Conservation (phyloP, 805 yeast species). For the Alloascoidea hylecoeti region DNA sequence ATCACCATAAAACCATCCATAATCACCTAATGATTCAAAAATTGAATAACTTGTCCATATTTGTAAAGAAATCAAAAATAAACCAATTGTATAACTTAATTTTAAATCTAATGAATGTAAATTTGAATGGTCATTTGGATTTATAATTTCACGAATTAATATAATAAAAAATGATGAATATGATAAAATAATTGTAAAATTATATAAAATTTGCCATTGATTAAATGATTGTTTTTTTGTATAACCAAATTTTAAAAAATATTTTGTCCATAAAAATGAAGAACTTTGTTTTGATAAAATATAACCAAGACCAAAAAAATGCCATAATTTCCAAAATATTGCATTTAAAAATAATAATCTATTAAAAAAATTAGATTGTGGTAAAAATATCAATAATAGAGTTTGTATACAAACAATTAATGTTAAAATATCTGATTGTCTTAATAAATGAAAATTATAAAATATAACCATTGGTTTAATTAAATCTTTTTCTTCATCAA, state of each 20-base stretch:
- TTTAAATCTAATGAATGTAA: conserved; percentile 22
- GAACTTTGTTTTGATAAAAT: conserved; percentile 46
- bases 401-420: conserved; percentile 30
- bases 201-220: conserved; percentile 61
- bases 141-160: conserved; percentile 18
- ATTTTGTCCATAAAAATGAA: conserved; percentile 46
- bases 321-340: conserved; percentile 30
- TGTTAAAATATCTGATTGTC: conserved; percentile 43
- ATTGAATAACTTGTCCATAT: conserved; percentile 58
- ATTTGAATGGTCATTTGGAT: conserved; percentile 3
- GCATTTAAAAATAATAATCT: conserved; percentile 24
- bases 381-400: conserved; percentile 17
- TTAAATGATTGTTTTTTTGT: conserved; percentile 52
- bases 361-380: conserved; percentile 16
- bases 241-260: conserved; percentile 49
- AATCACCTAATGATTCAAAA: conserved; percentile 58
- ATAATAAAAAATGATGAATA: conserved; percentile 33
- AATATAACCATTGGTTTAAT: conserved; percentile 37
- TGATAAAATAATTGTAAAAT: conserved; percentile 33
- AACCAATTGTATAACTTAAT: conserved; percentile 45
- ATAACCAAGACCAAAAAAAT: conserved; percentile 33
- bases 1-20: conserved; percentile 88
- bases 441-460: conserved; percentile 44
- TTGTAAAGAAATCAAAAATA: conserved; percentile 41
- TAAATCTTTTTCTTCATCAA: conserved; percentile 2